Conservation (phyloP, 2,329 filamentous ascomycete species). For the Colletotrichum kahawae region DNA sequence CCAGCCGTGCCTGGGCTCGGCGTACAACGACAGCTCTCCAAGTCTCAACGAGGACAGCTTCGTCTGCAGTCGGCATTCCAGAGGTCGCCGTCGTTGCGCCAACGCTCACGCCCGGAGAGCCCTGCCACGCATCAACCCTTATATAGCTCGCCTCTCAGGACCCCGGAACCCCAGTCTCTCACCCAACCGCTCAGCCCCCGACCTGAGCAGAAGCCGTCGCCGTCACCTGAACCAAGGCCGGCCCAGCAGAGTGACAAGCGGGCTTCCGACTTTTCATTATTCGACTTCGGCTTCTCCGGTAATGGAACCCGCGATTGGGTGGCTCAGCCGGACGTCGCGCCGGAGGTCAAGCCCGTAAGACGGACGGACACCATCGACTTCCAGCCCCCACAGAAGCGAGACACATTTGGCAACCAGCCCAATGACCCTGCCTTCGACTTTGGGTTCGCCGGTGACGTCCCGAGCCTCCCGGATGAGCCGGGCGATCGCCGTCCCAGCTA, state of each 20-base stretch:
- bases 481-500: not conserved
- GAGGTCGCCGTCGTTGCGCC: not conserved
- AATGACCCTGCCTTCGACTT: not conserved
- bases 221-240: not conserved
- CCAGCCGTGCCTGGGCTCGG: not conserved
- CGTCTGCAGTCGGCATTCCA: slow-evolving; percentile 13
- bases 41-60: slow-evolving; percentile 13
- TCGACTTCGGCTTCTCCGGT: not conserved
- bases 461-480: not conserved
- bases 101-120: not conserved
- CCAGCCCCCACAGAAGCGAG: not conserved
- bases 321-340: not conserved
- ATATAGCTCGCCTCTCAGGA: not conserved
- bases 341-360: not conserved
- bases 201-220: not conserved
- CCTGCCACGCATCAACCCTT: not conserved
- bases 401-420: not conserved
- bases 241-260: not conserved
- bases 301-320: not conserved
- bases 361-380: not conserved
- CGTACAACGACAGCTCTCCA: slow-evolving; percentile 1
- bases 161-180: not conserved
- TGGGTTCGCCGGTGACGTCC: not conserved
- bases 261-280: not conserved
- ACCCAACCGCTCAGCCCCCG: not conserved